phyloP scores from a whole-genome alignment of 169 alveolate species.

The Plasmodium berghei region DNA sequence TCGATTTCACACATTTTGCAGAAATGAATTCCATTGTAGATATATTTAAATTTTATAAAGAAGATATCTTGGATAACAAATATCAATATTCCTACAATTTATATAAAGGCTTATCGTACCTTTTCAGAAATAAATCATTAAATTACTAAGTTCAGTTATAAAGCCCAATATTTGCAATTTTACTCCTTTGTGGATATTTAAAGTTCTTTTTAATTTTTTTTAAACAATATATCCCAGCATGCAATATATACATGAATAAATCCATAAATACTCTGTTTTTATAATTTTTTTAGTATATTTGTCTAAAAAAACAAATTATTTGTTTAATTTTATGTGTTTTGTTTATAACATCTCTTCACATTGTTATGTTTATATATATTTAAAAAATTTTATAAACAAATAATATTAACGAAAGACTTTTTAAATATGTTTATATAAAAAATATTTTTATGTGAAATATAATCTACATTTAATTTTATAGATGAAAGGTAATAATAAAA shows the following conservation, averaged over 20 bases:
- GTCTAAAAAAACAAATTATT: conserved; percentile 46
- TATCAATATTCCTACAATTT: conserved; percentile 69
- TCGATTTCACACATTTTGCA: not conserved
- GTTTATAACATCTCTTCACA: conserved; percentile 13
- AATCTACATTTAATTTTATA: conserved; percentile 5
- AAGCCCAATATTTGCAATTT: conserved; percentile 16
- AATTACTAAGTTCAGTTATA: conserved; percentile 34
- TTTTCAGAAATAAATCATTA: conserved; percentile 53
- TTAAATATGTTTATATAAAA: conserved; percentile 25
- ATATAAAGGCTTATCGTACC: conserved; percentile 68
- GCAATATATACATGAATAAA: not conserved
- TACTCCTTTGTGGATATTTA: conserved; percentile 6
- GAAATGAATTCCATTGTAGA: conserved; percentile 77
- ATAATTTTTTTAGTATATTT: conserved; percentile 69
- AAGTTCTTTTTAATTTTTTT: conserved; percentile 22
- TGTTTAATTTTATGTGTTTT: conserved; percentile 51
- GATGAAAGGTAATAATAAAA: conserved; percentile 17
- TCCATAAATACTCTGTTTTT: not conserved
- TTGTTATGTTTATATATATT: conserved; percentile 12
- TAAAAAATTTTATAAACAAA: conserved; percentile 16
- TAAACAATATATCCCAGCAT: not conserved
- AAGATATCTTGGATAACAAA: conserved; percentile 71
- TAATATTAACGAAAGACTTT: conserved; percentile 2
- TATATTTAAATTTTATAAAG: conserved; percentile 71
- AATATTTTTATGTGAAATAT: conserved; percentile 9